Percentiles rank a stretch among this genome's conserved stretches.
phyloP scores from a whole-genome alignment of 2,329 filamentous ascomycete genomes.

The Paracorniculantispora psalliotae region DNA sequence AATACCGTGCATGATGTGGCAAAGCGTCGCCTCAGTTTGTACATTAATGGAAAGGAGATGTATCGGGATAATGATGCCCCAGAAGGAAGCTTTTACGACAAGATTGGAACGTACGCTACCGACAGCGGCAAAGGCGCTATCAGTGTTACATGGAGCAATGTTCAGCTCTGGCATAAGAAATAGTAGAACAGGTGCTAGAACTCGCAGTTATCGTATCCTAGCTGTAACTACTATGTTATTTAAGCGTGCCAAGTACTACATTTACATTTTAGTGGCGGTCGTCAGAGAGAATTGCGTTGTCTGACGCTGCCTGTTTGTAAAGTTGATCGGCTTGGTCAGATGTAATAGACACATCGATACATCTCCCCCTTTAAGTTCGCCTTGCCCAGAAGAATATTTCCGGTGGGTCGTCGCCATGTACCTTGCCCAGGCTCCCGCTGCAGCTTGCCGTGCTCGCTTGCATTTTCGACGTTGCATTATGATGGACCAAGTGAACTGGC shows the following conservation, averaged over 20 bases:
- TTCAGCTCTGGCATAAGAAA: conserved; percentile 14
- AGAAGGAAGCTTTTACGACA: conserved; percentile 20
- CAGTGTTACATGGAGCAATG: conserved; percentile 20
- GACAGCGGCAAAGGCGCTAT: conserved; percentile 18
- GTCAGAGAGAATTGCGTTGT: too few relatives aligned
- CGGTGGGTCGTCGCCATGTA: too few relatives aligned
- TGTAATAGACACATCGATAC: too few relatives aligned
- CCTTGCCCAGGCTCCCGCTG: too few relatives aligned
- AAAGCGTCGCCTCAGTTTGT: conserved; percentile 17
- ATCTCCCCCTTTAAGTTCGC: too few relatives aligned
- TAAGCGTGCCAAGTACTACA: neutral
- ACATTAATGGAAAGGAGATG: conserved; percentile 18
- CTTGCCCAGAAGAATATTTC: too few relatives aligned
- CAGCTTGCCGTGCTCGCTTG: too few relatives aligned
- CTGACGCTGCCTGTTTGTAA: too few relatives aligned
- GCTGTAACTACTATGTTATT: neutral
- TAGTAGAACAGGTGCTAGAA: neutral
- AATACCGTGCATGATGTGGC: conserved; percentile 22
- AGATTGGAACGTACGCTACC: conserved; percentile 20
- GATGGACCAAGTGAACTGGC: too few relatives aligned
- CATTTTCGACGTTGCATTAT: too few relatives aligned
- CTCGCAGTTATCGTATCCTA: neutral
- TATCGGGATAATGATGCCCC: conserved; percentile 18
- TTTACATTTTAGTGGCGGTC: too few relatives aligned
- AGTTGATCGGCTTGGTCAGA: too few relatives aligned